Percentiles rank a stretch among this genome's conserved stretches.
Evolutionary conservation across 257 asterid genomes (phyloP).

Genomic region (Solanum pimpinellifolium): DNA sequence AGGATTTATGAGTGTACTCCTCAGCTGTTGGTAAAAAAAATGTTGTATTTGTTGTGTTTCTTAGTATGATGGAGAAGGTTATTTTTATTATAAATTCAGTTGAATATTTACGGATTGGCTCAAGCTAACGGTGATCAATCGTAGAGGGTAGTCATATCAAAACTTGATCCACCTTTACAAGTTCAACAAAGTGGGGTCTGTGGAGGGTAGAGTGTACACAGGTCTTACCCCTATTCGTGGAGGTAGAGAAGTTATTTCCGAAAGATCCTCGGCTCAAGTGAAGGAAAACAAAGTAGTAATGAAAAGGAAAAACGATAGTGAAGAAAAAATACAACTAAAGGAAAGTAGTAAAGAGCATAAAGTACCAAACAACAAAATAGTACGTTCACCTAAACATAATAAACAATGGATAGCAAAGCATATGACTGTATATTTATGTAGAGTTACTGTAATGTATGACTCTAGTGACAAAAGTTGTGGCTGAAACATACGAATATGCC

Average conservation of each 20-base stretch:
- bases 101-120: neutral
- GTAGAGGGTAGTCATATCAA: neutral
- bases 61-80: neutral
- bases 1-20: neutral
- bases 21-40: neutral
- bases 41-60: neutral
- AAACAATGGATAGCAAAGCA: neutral
- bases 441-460: neutral
- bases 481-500: neutral
- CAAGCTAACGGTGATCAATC: neutral
- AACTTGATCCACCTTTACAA: neutral
- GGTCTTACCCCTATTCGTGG: neutral
- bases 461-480: neutral
- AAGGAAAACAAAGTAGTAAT: neutral
- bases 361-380: neutral
- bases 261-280: neutral
- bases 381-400: neutral
- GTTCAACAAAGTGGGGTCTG: neutral
- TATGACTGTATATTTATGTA: neutral
- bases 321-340: neutral
- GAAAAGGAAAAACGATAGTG: neutral
- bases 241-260: neutral
- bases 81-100: neutral
- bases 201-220: neutral
- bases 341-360: neutral